Evolutionary conservation across 129 eudicot genomes (phyloP).

Genomic region (Ambrosia artemisiifolia): DNA sequence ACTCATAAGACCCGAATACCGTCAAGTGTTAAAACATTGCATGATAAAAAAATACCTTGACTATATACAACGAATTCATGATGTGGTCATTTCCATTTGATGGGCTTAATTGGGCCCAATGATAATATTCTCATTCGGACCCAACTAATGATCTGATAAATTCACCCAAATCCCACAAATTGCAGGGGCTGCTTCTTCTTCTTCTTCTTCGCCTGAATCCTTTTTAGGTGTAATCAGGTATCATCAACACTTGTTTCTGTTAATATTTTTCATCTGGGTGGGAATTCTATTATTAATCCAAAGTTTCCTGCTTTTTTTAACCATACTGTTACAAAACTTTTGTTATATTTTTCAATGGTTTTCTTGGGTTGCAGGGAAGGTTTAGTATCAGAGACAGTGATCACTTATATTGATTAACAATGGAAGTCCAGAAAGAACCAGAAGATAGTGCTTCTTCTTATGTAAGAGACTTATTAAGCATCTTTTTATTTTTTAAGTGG

Average conservation of each 20-base stretch:
- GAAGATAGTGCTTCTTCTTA: slow-evolving; percentile 27
- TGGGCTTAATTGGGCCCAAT: too few relatives aligned
- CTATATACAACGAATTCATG: too few relatives aligned
- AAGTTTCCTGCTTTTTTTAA: too few relatives aligned
- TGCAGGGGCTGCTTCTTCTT: neutral
- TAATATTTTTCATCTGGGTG: neutral
- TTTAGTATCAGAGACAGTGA: neutral
- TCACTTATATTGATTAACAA: slow-evolving; percentile 11
- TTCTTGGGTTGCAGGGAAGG: slow-evolving; percentile 1
- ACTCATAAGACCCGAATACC: too few relatives aligned
- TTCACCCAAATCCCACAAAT: too few relatives aligned
- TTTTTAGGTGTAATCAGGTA: neutral
- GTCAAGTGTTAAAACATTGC: too few relatives aligned
- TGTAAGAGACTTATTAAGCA: slow-evolving; percentile 34
- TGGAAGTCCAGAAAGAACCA: slow-evolving; percentile 45
- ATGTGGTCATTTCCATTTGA: too few relatives aligned
- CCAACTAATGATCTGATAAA: too few relatives aligned
- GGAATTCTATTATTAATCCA: too few relatives aligned
- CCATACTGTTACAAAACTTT: too few relatives aligned
- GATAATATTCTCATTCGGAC: too few relatives aligned
- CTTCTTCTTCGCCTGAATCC: neutral
- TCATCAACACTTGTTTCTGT: neutral
- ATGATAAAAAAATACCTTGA: too few relatives aligned
- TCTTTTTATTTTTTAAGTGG: neutral
- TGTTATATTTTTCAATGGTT: neutral